phyloP scores from a whole-genome alignment of 2,329 filamentous ascomycete species.

The Fusarium guadeloupense region DNA sequence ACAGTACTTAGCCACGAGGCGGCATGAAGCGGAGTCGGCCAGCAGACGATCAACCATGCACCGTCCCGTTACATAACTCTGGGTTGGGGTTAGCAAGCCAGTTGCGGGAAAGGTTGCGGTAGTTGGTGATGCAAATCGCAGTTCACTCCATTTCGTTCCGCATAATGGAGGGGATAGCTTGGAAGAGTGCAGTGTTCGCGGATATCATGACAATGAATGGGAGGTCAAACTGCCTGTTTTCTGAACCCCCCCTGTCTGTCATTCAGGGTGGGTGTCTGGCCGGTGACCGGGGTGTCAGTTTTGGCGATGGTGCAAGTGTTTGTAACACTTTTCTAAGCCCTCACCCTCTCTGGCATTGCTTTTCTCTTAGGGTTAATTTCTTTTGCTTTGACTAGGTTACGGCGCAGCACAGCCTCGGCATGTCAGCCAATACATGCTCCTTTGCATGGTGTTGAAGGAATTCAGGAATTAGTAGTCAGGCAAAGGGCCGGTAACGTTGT shows the following conservation, averaged over 20 bases:
- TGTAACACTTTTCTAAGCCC: constrained; percentile 13
- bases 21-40: constrained; percentile 35
- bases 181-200: constrained; percentile 21
- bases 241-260: constrained; percentile 32
- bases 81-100: constrained; percentile 19
- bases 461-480: constrained; percentile 32
- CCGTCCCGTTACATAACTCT: constrained; percentile 7
- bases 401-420: constrained; percentile 25
- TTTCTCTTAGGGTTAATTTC: constrained; percentile 20
- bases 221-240: constrained; percentile 33
- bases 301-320: constrained; percentile 17
- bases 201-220: constrained; percentile 31
- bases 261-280: constrained; percentile 31
- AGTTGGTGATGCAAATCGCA: constrained; percentile 10
- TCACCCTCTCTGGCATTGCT: constrained; percentile 21
- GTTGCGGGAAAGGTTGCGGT: constrained; percentile 8
- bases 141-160: background rate
- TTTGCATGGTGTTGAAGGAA: constrained; percentile 24
- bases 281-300: constrained; percentile 21
- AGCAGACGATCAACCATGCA: constrained; percentile 29
- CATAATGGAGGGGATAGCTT: constrained; percentile 26
- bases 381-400: constrained; percentile 18
- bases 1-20: constrained; percentile 34
- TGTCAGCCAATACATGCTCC: constrained; percentile 5
- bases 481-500: constrained; percentile 23